Evolutionary conservation across 176 grass and related monocot genomes (phyloP).

Genomic region (Puya raimondii): DNA sequence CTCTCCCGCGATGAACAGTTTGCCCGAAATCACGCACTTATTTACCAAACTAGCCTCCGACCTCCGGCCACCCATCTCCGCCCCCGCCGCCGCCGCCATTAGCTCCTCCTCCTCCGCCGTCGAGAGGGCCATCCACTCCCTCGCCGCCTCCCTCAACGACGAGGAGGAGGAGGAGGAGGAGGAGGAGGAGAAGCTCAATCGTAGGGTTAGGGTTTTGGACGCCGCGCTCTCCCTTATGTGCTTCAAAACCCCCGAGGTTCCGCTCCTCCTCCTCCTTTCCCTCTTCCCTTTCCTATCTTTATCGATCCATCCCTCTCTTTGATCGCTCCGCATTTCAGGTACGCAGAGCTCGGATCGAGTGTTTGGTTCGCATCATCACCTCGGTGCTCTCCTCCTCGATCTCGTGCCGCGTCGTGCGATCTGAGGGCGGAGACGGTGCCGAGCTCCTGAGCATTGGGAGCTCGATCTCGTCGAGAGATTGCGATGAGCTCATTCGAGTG

Average conservation of each 20-base stretch:
- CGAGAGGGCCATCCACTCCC: slow-evolving; percentile 32
- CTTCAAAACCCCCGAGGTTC: slow-evolving; percentile 44
- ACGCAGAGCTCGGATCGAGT: slow-evolving; percentile 34
- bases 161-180: slow-evolving; percentile 1
- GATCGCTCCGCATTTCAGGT: slow-evolving; percentile 36
- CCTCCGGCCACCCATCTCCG: slow-evolving; percentile 1
- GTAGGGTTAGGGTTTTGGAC: slow-evolving; percentile 57
- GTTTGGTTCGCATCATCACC: slow-evolving; percentile 39
- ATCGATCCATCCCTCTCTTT: background rate
- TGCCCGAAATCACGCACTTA: slow-evolving; percentile 24
- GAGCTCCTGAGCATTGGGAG: slow-evolving; percentile 42
- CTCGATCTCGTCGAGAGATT: slow-evolving; percentile 37
- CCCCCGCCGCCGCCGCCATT: background rate
- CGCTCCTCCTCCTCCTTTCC: background rate
- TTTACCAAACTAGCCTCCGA: slow-evolving; percentile 35
- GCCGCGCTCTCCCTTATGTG: slow-evolving; percentile 79
- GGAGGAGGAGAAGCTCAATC: slow-evolving; percentile 1
- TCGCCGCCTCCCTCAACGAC: slow-evolving; percentile 50
- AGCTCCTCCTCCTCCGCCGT: background rate
- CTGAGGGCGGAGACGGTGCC: slow-evolving; percentile 1
- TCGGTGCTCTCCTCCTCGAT: slow-evolving; percentile 42
- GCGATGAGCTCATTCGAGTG: slow-evolving; percentile 36
- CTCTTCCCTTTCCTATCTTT: background rate
- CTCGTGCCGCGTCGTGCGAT: slow-evolving; percentile 31
- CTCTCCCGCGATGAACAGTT: background rate